Evolutionary conservation across 495 filamentous ascomycete genomes (phyloP), one percentile per base, ranked within the genome.

Genomic region (Bathelium albidoporum): DNA sequence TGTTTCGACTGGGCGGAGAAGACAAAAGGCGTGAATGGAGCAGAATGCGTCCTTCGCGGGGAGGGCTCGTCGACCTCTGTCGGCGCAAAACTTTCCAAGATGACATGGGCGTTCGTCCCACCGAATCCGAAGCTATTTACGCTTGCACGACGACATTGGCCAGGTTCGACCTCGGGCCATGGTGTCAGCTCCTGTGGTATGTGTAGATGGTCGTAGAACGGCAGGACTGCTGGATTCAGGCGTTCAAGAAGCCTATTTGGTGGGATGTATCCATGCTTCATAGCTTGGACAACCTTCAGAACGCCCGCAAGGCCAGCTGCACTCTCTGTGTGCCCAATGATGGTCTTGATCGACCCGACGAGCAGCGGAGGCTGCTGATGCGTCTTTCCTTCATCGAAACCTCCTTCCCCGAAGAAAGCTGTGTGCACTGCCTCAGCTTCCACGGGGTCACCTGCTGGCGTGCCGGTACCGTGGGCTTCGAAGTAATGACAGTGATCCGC

Each of bases 351-450:
- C 16, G 24, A n/a, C 2, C 61, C 61, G 20, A 63, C 45, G 16
- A n/a, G 41, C 18, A 63, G 61, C 26, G 9, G 16, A 28, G 36
- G 61, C n/a, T n/a, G n/a, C n/a, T n/a, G n/a, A n/a, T n/a, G n/a
- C n/a, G n/a, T n/a, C n/a, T n/a, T n/a, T n/a, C n/a, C n/a, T 2
- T 59, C 41, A 14, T 32, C 16, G 28, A 45, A 44, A 36, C 32
- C 32, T 22, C 16, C 45, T 4, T 20, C 16, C 22, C 9, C 60
- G 52, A 5, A 5, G 24, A 55, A 55, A 64, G 80, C 80, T 3
- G 79, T 80, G 22, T 75, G 60, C 28, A 63, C 59, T 2, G 61
- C 61, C 14, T 16, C 7, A 7, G 52, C 31, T 31, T 63, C 61
- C 11, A n/a, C 12, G 3, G 61, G 61, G 41, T 63, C 61, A 20